Evolutionary conservation across 768 basidiomycete species (phyloP).

Genomic region (Daedalea quercina): DNA sequence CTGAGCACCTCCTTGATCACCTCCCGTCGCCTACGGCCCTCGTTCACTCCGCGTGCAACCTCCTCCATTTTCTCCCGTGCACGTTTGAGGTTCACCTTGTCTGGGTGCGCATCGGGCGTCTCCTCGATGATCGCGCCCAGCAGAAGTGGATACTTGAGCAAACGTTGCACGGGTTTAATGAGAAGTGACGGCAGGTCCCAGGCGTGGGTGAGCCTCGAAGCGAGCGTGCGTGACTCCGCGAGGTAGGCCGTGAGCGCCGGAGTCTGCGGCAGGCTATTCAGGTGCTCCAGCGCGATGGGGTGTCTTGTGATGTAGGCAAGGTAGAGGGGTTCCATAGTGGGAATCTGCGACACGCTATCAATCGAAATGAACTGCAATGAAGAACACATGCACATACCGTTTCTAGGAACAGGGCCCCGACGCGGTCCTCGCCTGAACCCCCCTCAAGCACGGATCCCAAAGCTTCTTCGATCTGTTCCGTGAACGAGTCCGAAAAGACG

Average conservation of each 20-base stretch:
- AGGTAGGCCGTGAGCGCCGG: conserved; percentile 63
- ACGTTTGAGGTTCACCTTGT: conserved; percentile 48
- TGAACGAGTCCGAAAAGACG: conserved; percentile 59
- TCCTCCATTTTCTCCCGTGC: conserved; percentile 62
- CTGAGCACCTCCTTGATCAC: conserved; percentile 70
- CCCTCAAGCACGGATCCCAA: conserved; percentile 57
- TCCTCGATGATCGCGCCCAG: conserved; percentile 70
- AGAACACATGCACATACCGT: conserved; percentile 40
- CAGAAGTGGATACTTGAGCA: conserved; percentile 90
- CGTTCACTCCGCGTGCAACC: conserved; percentile 72
- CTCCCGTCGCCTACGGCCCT: conserved; percentile 68
- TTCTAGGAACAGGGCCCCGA: conserved; percentile 65
- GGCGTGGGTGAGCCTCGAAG: conserved; percentile 71
- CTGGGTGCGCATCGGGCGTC: conserved; percentile 62
- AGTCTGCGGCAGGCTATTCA: conserved; percentile 43
- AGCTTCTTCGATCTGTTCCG: conserved; percentile 57
- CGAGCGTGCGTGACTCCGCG: conserved; percentile 54
- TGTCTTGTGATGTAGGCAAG: conserved; percentile 80
- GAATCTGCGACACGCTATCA: conserved; percentile 39
- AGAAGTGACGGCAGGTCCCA: conserved; percentile 93
- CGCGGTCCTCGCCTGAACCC: conserved; percentile 59
- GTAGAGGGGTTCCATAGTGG: conserved; percentile 65
- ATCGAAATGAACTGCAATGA: background rate
- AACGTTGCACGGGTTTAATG: conserved; percentile 95
- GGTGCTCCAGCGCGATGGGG: conserved; percentile 64